A percentile compares a stretch with the other conserved stretches of the same genome.
phyloP scores from a whole-genome alignment of 306 rosid species.

The Lupinus albus region DNA sequence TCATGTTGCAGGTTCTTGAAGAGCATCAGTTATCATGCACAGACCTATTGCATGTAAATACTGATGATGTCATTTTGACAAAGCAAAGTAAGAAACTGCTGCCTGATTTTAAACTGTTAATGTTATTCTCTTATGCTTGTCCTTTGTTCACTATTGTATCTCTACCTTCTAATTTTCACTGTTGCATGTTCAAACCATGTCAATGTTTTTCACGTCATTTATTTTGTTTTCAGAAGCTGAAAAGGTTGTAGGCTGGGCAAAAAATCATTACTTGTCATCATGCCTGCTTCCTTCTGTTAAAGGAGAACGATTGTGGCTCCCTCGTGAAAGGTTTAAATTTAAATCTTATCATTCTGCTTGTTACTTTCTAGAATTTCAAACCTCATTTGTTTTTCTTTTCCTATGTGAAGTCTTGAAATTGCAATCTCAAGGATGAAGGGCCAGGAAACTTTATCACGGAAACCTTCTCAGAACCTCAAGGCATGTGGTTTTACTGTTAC shows the following conservation, averaged over 20 bases:
- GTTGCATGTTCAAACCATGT: slow-evolving; percentile 12
- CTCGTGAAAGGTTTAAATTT: slow-evolving; percentile 76
- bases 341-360: slow-evolving; percentile 13
- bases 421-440: slow-evolving; percentile 80
- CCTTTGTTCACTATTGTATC: slow-evolving; percentile 32
- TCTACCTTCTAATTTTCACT: neutral
- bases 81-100: slow-evolving; percentile 66
- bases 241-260: slow-evolving; percentile 95
- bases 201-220: neutral
- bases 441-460: slow-evolving; percentile 66
- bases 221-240: slow-evolving; percentile 75
- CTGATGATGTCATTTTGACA: slow-evolving; percentile 75
- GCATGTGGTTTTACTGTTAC: slow-evolving; percentile 44
- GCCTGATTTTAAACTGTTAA: slow-evolving; percentile 25
- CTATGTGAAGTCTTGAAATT: slow-evolving; percentile 72
- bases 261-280: slow-evolving; percentile 81
- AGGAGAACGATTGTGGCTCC: slow-evolving; percentile 76
- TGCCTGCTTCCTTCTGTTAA: slow-evolving; percentile 70
- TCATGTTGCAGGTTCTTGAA: slow-evolving; percentile 78
- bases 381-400: slow-evolving; percentile 38
- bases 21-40: slow-evolving; percentile 75
- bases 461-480: slow-evolving; percentile 90
- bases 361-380: slow-evolving; percentile 14
- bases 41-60: slow-evolving; percentile 68
- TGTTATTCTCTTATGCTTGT: slow-evolving; percentile 7